Evolutionary conservation across 495 filamentous ascomycete species (phyloP).

Genomic region (Neurospora sublineolata): DNA sequence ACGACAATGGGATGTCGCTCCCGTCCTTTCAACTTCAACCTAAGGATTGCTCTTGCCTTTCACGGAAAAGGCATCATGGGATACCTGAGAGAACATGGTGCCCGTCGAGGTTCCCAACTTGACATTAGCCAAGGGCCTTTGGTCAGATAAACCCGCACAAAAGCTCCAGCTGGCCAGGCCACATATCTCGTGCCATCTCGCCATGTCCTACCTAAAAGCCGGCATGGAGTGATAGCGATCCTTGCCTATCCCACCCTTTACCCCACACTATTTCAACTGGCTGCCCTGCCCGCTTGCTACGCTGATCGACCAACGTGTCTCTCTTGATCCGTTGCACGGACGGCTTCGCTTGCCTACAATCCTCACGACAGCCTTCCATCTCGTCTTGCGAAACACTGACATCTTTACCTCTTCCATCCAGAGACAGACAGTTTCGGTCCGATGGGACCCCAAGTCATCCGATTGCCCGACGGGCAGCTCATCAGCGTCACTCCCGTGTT

Average conservation of each 20-base stretch:
- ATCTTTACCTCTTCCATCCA: not conserved
- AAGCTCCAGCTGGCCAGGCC: not conserved
- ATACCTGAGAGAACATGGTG: not conserved
- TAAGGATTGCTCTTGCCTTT: not conserved
- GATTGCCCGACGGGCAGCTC: constrained; percentile 79
- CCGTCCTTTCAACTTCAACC: not conserved
- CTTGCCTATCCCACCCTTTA: not conserved
- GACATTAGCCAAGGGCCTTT: not conserved
- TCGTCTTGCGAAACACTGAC: not conserved
- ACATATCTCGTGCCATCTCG: not conserved
- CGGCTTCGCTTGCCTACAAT: not conserved
- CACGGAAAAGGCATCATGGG: not conserved
- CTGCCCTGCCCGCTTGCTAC: not conserved
- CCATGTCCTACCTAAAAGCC: not conserved
- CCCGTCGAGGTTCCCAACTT: not conserved
- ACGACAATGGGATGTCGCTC: not conserved
- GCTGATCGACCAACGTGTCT: not conserved
- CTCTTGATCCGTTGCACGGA: not conserved
- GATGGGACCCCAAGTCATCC: constrained; percentile 36
- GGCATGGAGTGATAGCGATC: not conserved
- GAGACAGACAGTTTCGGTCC: not conserved
- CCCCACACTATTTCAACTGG: not conserved
- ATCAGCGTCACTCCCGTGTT: constrained; percentile 74
- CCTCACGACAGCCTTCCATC: not conserved
- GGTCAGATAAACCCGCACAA: not conserved